Evolutionary conservation across 2,329 filamentous ascomycete species (phyloP).

Genomic region (Aspergillus pseudotamarii): DNA sequence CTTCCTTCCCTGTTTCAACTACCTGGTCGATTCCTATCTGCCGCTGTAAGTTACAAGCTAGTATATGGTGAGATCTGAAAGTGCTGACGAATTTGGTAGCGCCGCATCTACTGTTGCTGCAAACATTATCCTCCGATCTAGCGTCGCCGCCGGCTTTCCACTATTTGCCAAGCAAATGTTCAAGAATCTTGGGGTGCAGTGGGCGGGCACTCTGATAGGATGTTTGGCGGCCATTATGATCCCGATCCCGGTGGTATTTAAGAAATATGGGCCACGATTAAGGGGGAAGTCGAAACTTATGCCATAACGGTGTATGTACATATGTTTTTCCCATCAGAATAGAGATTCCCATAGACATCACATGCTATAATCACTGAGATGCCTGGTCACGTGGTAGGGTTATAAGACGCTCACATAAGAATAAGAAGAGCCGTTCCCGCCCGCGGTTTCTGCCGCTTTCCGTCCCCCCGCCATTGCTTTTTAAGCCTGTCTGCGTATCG

Average conservation of each 20-base stretch:
- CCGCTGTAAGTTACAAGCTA: constrained; percentile 30
- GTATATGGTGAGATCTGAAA: not conserved
- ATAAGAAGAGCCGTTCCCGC: not conserved
- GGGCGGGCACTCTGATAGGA: constrained; percentile 42
- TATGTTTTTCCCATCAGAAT: not conserved
- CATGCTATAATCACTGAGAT: not conserved
- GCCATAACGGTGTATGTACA: not conserved
- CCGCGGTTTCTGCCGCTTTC: not conserved
- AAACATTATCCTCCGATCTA: constrained; percentile 53
- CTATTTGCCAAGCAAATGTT: constrained; percentile 44
- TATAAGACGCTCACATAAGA: not conserved
- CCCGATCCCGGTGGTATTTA: constrained; percentile 39
- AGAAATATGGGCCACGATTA: constrained; percentile 24
- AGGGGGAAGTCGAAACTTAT: not conserved
- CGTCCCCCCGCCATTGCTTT: not conserved
- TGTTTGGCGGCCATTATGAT: constrained; percentile 39
- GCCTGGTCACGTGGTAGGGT: not conserved
- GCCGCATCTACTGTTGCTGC: constrained; percentile 55
- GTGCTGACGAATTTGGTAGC: constrained; percentile 25
- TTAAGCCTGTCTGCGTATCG: not conserved
- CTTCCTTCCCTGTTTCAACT: constrained; percentile 35
- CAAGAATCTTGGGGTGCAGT: constrained; percentile 40
- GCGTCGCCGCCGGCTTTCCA: constrained; percentile 38
- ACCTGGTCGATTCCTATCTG: constrained; percentile 41
- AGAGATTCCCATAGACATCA: not conserved